Evolutionary conservation across 805 yeast genomes (phyloP).

Genomic region (Myxozyma lipomycoides): DNA sequence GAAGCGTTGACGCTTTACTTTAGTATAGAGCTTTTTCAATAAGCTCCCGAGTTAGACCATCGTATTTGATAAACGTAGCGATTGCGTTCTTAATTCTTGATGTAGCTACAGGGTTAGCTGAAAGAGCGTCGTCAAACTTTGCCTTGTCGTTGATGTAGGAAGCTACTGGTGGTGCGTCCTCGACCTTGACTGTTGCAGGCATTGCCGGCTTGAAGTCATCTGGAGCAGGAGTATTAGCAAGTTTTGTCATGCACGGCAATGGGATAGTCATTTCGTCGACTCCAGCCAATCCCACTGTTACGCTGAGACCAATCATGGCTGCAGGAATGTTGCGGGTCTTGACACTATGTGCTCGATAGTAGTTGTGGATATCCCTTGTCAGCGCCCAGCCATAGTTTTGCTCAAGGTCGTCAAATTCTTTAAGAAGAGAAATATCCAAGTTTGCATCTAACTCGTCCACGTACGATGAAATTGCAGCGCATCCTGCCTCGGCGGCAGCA

Average conservation of each 20-base stretch:
- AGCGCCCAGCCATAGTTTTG: constrained; percentile 36
- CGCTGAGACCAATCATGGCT: constrained; percentile 37
- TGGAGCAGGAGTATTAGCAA: constrained; percentile 32
- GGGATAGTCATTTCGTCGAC: constrained; percentile 40
- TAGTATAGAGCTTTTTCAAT: constrained; percentile 6
- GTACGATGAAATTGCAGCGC: constrained; percentile 39
- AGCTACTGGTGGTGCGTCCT: constrained; percentile 20
- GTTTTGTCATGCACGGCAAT: constrained; percentile 33
- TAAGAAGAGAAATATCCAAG: constrained; percentile 33
- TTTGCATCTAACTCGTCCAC: constrained; percentile 36
- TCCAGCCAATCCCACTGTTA: constrained; percentile 36
- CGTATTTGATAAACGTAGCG: constrained; percentile 23
- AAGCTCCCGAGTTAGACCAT: constrained; percentile 17
- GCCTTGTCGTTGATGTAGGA: constrained; percentile 15
- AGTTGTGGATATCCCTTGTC: constrained; percentile 37
- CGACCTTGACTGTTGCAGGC: constrained; percentile 12
- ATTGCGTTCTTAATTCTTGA: constrained; percentile 22
- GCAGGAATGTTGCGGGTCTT: constrained; percentile 38
- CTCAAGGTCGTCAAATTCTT: constrained; percentile 28
- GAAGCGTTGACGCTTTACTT: too few species aligned
- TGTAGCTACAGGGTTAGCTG: constrained; percentile 15
- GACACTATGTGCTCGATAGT: constrained; percentile 36
- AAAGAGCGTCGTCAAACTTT: constrained; percentile 16
- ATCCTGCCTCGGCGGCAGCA: constrained; percentile 40
- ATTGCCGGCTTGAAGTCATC: constrained; percentile 22